These are phyloP conservation scores for Alternaria triticina DNA, from an alignment of 2,329 filamentous ascomycete species.

Conservation along the genomic window DNA sequence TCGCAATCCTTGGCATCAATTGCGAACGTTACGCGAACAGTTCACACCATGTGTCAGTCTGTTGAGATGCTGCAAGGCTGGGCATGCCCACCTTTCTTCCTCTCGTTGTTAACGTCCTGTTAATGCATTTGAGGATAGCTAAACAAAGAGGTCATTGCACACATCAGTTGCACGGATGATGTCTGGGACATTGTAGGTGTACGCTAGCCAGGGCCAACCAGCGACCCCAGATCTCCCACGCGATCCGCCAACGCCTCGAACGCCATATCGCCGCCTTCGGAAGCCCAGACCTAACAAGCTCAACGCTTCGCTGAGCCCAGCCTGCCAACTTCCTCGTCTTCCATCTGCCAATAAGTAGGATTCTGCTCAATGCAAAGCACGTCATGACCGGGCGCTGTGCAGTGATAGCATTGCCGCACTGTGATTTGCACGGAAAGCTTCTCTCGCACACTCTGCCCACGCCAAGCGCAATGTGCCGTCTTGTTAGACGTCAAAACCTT, in stretches of 20 bases:
- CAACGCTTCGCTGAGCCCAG: slow-evolving; percentile 29
- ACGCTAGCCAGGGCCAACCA: slow-evolving; percentile 4
- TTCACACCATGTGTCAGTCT: neutral
- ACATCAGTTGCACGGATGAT: neutral
- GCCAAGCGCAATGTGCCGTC: slow-evolving; percentile 27
- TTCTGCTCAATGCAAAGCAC: slow-evolving; percentile 23
- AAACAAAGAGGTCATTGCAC: neutral
- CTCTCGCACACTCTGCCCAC: slow-evolving; percentile 17
- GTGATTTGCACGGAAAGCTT: slow-evolving; percentile 27
- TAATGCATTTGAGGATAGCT: neutral
- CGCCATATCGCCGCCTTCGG: slow-evolving; percentile 19
- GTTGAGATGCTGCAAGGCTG: neutral
- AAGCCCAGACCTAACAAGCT: slow-evolving; percentile 41
- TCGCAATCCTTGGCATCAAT: slow-evolving; percentile 16
- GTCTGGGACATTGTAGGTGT: neutral
- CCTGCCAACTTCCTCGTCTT: slow-evolving; percentile 29
- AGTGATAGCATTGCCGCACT: slow-evolving; percentile 11
- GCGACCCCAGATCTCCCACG: slow-evolving; percentile 1
- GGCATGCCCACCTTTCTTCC: neutral
- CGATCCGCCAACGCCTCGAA: slow-evolving; percentile 2
- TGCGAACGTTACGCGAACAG: slow-evolving; percentile 4
- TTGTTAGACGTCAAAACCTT: slow-evolving; percentile 19
- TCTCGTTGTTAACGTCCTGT: neutral
- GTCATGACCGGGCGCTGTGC: slow-evolving; percentile 25
- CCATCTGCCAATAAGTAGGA: slow-evolving; percentile 15